A percentile compares a stretch with the other conserved stretches of the same genome.
Conservation (phyloP, 2,329 filamentous ascomycete genomes). For the Colletotrichum sp. region DNA sequence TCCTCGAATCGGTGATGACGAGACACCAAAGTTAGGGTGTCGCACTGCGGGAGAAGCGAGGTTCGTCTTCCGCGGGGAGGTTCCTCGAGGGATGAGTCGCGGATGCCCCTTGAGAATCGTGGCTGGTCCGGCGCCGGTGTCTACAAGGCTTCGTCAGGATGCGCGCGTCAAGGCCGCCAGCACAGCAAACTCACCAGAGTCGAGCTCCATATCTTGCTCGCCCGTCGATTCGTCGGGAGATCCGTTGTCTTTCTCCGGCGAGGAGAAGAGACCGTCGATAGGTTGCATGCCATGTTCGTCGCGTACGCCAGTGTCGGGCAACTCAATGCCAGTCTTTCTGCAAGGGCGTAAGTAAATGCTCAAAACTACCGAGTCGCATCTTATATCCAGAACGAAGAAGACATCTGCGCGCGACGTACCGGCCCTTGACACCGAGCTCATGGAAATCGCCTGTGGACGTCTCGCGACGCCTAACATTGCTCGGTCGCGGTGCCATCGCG, state of each 20-base stretch:
- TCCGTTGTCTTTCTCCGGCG: constrained; percentile 64
- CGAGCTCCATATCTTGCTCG: constrained; percentile 60
- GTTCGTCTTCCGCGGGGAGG: constrained; percentile 68
- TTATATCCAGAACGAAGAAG: background rate
- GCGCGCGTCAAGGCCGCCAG: background rate
- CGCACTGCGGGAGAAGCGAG: constrained; percentile 66
- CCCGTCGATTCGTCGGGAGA: constrained; percentile 34
- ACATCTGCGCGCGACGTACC: constrained; percentile 38
- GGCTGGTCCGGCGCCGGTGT: constrained; percentile 57
- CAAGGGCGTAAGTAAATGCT: background rate
- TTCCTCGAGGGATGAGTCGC: constrained; percentile 20
- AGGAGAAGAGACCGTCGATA: constrained; percentile 87
- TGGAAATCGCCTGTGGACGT: constrained; percentile 46
- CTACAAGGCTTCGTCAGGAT: constrained; percentile 37
- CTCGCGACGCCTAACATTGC: constrained; percentile 22
- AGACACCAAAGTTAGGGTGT: constrained; percentile 61
- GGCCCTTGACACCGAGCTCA: constrained; percentile 54
- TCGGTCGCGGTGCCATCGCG: constrained; percentile 16
- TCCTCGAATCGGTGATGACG: constrained; percentile 54
- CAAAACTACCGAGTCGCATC: background rate
- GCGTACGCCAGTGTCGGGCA: constrained; percentile 79
- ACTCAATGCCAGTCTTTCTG: constrained; percentile 88
- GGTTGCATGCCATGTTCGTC: constrained; percentile 94
- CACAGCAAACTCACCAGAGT: constrained; percentile 46
- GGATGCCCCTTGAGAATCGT: constrained; percentile 55